Base-by-base conservation (phyloP, 1,139 yeast genomes). In the Suhomyces kunorum region DNA sequence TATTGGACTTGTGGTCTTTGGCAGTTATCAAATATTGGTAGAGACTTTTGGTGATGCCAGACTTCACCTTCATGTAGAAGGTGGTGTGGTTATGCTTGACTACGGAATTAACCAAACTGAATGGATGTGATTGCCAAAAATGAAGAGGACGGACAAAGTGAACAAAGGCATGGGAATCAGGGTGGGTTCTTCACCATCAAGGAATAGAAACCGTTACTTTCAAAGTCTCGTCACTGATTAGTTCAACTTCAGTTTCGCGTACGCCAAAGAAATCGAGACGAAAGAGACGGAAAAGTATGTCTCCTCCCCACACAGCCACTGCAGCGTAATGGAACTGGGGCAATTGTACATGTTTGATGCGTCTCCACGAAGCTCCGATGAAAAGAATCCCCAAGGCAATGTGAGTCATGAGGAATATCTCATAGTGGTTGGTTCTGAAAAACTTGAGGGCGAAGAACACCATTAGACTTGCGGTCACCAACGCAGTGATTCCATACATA, bases 41-140 rank as follows among this genome's bases (percentile, higher is more conserved):
- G 25, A 55, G 41, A 6, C 49, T 42, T 36, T 47, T 50, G 12
- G 56, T 49, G 39, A 55, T 42, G 6, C 61, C 61, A n/a, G 56
- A 54, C 44, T 51, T 56, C 16, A 55, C 54, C 45, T 53, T 54
- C 37, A 54, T 38, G 47, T 50, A 55, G 36, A 55, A 47, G 9
- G 53, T 46, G 26, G 55, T 46, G 28, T 44, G 42, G 35, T 53
- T 43, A 25, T 38, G 35, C 24, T 45, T 46, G 11, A 34, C 40
- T 2, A 36, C 44, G 6, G 50, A 40, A 39, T 54, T 54, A 14
- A 54, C 55, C 26, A 52, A 36, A 13, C 57, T 47, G 24, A 55
- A 55, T 4, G 59, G 61, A 37, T 55, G 59, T 4, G 59, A 50
- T 36, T 55, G 59, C 58, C 58, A 56, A 44, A 56, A 55, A 31